These are phyloP conservation scores for Ophiocordyceps camponoti-rufipedis DNA, from an alignment of 2,329 filamentous ascomycete genomes.

Conservation along the genomic window DNA sequence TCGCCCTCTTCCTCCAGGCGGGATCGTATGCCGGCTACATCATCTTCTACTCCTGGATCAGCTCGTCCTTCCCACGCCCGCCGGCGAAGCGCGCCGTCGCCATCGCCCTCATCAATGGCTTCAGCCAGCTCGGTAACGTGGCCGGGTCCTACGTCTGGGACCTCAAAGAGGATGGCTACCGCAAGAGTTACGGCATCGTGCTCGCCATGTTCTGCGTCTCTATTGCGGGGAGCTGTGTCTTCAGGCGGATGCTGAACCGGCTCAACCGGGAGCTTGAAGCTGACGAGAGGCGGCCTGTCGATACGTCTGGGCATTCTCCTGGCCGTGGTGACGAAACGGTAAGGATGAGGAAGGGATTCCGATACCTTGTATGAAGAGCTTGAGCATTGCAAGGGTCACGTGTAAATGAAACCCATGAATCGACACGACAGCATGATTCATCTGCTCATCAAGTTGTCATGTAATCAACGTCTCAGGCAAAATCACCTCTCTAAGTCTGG, in stretches of 20 bases:
- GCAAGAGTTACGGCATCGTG: conserved; percentile 47
- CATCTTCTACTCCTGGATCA: conserved; percentile 40
- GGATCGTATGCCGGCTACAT: conserved; percentile 39
- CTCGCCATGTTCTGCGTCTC: conserved; percentile 45
- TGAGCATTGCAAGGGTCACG: background rate
- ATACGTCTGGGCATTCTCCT: conserved; percentile 18
- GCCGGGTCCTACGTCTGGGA: conserved; percentile 47
- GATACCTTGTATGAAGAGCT: conserved; percentile 21
- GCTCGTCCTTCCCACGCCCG: conserved; percentile 36
- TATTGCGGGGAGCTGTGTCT: conserved; percentile 29
- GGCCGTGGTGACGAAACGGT: conserved; percentile 24
- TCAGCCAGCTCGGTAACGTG: conserved; percentile 37
- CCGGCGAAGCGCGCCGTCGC: conserved; percentile 43
- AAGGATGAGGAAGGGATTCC: conserved; percentile 26
- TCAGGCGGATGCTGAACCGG: conserved; percentile 25
- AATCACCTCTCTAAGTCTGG: background rate
- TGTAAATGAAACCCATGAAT: background rate
- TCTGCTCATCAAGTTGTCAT: background rate
- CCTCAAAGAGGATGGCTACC: conserved; percentile 38
- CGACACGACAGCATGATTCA: background rate
- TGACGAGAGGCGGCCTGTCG: conserved; percentile 20
- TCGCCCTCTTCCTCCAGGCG: conserved; percentile 41
- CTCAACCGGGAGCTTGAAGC: conserved; percentile 28
- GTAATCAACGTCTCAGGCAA: background rate
- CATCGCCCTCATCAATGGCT: conserved; percentile 41